Base-by-base conservation (phyloP, 164 flowering plant species). In the Hamamelis virginiana region DNA sequence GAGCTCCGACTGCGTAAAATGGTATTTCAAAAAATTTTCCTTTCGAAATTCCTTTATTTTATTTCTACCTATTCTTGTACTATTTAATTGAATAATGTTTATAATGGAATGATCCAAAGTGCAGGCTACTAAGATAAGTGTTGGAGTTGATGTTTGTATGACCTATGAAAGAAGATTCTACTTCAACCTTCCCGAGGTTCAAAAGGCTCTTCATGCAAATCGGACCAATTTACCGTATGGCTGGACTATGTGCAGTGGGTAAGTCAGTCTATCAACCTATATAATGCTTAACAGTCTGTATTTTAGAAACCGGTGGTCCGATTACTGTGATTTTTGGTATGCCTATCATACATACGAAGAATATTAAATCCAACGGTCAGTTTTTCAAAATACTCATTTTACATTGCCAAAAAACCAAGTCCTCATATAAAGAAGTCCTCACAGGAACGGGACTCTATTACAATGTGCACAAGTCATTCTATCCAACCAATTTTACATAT, bases 121-220 rank as follows among this genome's bases (percentile, higher is more conserved):
- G 71, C 86, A 95, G 98, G 97, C 89, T 69, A 88, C 97, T 8
- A 91, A 92, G 79, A 84, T 86, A 1, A 95, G 97, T 77, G 61
- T 89, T 21, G 99, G 97, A 12, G 94, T 95, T 68, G 97, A 95
- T 80, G 97, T 95, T 27, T 95, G 97, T 78, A 87, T 95, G 87
- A 84, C 71, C 75, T 82, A 74, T 27, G 99, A 95, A 82, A 81
- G 93, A 62, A 73, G 69, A 1, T 89, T 86, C 80, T 92, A 95
- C 76, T 85, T 92, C 69, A 92, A 92, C 77, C 97, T 92, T 74
- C 99, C 97, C 0, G 88, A 84, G 72, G 97, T 92, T 80, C 99
- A 95, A 75, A 76, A 76, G 68, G 96, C 97, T 66, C 96, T 95
- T 74, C 99, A 92, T 83, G 97, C 97, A 10, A 95, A 92, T 76